These are phyloP conservation scores for Arthrobotrys megalospora DNA, from an alignment of 2,329 filamentous ascomycete genomes.

Conservation along the genomic window DNA sequence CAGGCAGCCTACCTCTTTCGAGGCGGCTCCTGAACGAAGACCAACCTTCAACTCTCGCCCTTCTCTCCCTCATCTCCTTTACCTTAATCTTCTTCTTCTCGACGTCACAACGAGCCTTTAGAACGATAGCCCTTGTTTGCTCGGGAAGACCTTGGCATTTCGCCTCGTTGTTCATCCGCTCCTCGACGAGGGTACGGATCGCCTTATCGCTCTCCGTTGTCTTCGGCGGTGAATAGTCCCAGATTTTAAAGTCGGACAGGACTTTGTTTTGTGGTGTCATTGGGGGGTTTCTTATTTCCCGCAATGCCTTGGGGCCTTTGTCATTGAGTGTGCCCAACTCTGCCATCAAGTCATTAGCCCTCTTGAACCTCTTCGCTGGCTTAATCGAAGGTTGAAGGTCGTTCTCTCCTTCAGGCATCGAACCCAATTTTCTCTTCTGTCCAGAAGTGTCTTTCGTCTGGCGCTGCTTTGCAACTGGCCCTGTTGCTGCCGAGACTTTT, in stretches of 20 bases:
- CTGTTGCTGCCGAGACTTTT: neutral
- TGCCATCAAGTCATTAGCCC: neutral
- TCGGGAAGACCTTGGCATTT: neutral
- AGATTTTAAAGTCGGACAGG: neutral
- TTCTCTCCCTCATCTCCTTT: neutral
- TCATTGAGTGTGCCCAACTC: constrained; percentile 3
- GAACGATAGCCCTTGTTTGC: neutral
- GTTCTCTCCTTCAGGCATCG: neutral
- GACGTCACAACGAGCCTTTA: neutral
- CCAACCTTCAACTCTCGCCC: neutral
- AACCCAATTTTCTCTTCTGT: constrained; percentile 4
- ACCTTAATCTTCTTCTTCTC: constrained; percentile 28
- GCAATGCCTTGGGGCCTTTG: constrained; percentile 22
- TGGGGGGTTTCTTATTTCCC: neutral
- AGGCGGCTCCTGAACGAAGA: constrained; percentile 35
- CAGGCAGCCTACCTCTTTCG: constrained; percentile 15
- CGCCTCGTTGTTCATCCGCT: constrained; percentile 15
- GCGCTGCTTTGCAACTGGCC: neutral
- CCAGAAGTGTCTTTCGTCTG: neutral
- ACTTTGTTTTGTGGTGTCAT: constrained; percentile 31
- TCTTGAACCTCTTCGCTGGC: neutral
- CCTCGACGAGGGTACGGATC: constrained; percentile 31
- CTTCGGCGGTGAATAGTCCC: neutral
- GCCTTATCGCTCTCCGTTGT: constrained; percentile 24
- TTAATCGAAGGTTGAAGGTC: neutral